phyloP scores from a whole-genome alignment of 2,329 filamentous ascomycete genomes.

The Tolypocladium nubicola region DNA sequence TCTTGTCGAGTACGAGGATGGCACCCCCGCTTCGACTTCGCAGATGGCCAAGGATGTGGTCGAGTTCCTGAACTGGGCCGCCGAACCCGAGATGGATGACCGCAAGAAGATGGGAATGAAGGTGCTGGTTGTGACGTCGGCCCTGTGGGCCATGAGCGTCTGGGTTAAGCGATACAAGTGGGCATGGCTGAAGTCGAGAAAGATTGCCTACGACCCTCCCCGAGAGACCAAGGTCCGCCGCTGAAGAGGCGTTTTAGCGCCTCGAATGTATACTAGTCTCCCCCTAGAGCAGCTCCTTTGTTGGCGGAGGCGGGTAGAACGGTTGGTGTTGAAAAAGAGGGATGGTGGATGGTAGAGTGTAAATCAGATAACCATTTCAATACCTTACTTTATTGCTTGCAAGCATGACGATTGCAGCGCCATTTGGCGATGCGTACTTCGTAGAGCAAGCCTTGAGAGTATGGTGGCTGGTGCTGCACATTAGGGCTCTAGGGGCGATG shows the following conservation, averaged over 20 bases:
- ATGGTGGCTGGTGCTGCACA: not conserved
- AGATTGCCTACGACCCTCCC: conserved; percentile 80
- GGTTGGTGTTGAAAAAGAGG: conserved; percentile 18
- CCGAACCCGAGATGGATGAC: conserved; percentile 98
- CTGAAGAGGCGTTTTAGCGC: conserved; percentile 22
- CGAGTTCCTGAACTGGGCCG: conserved; percentile 98
- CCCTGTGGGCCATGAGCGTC: conserved; percentile 76
- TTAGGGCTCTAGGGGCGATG: not conserved
- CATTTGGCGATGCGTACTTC: not conserved
- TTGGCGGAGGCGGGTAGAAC: conserved; percentile 30
- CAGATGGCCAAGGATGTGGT: conserved; percentile 99
- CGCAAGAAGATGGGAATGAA: conserved; percentile 99
- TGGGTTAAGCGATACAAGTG: conserved; percentile 99
- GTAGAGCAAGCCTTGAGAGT: not conserved
- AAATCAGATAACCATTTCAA: conserved; percentile 39
- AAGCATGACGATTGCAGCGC: not conserved
- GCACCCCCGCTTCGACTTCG: conserved; percentile 83
- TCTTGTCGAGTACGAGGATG: conserved; percentile 96
- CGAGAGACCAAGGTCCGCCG: conserved; percentile 39
- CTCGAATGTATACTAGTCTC: conserved; percentile 32
- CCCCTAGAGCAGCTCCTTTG: conserved; percentile 31
- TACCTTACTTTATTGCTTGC: conserved; percentile 13
- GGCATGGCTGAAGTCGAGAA: conserved; percentile 89
- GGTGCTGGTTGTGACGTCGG: conserved; percentile 70
- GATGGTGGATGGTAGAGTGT: conserved; percentile 32